Base-by-base conservation (phyloP, 257 asterid genomes). In the Scutellaria barbata region DNA sequence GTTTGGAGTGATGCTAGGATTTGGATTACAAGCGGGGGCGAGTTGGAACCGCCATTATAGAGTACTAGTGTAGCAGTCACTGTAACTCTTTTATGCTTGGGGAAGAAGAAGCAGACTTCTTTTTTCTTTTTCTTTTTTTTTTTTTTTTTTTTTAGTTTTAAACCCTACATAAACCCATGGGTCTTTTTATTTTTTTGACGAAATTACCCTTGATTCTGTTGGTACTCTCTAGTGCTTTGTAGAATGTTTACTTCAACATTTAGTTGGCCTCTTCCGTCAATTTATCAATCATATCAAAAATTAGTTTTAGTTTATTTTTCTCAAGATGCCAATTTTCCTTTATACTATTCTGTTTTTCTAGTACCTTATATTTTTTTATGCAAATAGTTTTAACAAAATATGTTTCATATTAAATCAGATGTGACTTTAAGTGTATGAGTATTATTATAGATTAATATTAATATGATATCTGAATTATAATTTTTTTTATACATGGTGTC, bases 91-190 rank as follows among this genome's bases (percentile, higher is more conserved):
- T 55, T 54, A 62, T 47, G 74, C 81, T 69, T 80, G 82, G 74
- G 60, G 80, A 74, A 81, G 88, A 77, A 72, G 81, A 9, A 65
- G 82, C 78, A 48, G 67, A 51, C 61, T 56, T 75, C 59, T 58
- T 13, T 7, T 56, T n/a, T 57, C 43, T 69, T 56, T 10, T 46
- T 35, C 25, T 16, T 18, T 10, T 20, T 37, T 50, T 12, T n/a
- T 18, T 70, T 43, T 17, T 3, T 0, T 53, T 55, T 63, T 43
- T 55, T 55, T 45, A 30, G 25, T 63, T 77, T 43, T 78, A 84
- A 83, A 76, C 90, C 89, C 89, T 79, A 68, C 88, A 62, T 79
- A 87, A 87, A 86, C 88, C 95, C 94, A 82, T 71, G 43, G 17
- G 66, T 42, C 37, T 50, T 35, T 63, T 13, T 5, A 41, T 8